Base-by-base conservation (phyloP, 306 rosid genomes). In the Styphnolobium japonicum region DNA sequence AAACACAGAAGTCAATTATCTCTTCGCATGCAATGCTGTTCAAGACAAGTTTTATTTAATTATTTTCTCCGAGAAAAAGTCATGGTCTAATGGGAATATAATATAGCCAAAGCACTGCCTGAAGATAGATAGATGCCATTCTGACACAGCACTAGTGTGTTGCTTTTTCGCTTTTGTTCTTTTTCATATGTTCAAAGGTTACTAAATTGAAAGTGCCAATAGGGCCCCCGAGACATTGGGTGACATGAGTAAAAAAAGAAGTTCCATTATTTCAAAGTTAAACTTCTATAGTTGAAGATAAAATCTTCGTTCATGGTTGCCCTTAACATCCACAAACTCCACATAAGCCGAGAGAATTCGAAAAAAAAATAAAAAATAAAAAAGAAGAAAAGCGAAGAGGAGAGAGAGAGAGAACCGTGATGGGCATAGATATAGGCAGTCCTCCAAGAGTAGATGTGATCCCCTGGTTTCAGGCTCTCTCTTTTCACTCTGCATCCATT, bases 381-480 rank as follows among this genome's bases (percentile, higher is more conserved):
- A 45, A n/a, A 3, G 19, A 14, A 36, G 39, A 42, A 33, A 49
- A 10, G 7, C 1, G 36, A 65, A n/a, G 5, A 42, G 12, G 36
- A 52, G 55, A 78, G 64, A 15, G 75, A 29, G 77, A 56, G 55
- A 72, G 76, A 62, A 94, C 97, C 98, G 60, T 94, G 97, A 91
- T 94, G 98, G 6, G 97, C 97, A 67, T 94, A 94, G n/a, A 87
- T 82, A 69, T 94, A 94, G 25, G 93, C 97, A 82, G 87, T 61
- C 81, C 98, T 92, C 97, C 95, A 94, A 63, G 94, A 88, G 83
- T 94, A 94, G 68, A 94, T 86, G 79, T 94, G 98, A 92, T 94
- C 97, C 80, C 98, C 97, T 2, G 90, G 90, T 63, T 92, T 89
- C 75, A 94, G 81, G 56, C 88, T 82, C 83, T 79, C 90, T 75